These are phyloP conservation scores for Solanum hybrid DNA, from an alignment of 305 asterid genomes.

Conservation along the genomic window DNA sequence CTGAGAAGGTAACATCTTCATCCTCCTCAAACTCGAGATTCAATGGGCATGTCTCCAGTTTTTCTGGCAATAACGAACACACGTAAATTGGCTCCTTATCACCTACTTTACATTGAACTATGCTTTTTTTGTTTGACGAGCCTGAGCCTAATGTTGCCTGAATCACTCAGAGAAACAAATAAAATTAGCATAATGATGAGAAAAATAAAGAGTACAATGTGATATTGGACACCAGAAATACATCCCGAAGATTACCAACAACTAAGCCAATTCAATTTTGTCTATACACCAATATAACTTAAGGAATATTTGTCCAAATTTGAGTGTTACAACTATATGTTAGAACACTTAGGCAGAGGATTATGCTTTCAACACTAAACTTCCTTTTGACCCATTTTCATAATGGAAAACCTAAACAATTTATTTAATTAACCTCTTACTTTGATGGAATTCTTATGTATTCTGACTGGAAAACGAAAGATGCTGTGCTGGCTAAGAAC, in stretches of 20 bases:
- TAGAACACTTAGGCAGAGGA: neutral
- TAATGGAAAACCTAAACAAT: neutral
- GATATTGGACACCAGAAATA: neutral
- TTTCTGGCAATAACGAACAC: constrained; percentile 68
- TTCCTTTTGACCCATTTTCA: neutral
- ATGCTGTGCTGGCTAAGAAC: neutral
- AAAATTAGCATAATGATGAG: neutral
- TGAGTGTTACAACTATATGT: neutral
- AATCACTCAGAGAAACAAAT: constrained; percentile 4
- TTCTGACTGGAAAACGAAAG: no score
- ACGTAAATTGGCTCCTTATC: constrained; percentile 58
- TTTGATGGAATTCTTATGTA: neutral
- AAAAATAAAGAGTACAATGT: neutral
- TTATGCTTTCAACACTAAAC: neutral
- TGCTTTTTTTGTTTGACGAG: constrained; percentile 45
- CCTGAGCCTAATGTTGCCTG: constrained; percentile 79
- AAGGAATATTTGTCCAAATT: neutral
- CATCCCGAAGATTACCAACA: neutral
- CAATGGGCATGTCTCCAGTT: constrained; percentile 57
- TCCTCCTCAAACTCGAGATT: constrained; percentile 87
- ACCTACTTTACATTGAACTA: constrained; percentile 69
- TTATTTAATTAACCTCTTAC: neutral
- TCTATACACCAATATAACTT: neutral
- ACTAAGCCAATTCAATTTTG: neutral
- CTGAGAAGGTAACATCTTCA: constrained; percentile 58